phyloP scores from a whole-genome alignment of 306 rosid genomes.

The Prinsepia uniflora region DNA sequence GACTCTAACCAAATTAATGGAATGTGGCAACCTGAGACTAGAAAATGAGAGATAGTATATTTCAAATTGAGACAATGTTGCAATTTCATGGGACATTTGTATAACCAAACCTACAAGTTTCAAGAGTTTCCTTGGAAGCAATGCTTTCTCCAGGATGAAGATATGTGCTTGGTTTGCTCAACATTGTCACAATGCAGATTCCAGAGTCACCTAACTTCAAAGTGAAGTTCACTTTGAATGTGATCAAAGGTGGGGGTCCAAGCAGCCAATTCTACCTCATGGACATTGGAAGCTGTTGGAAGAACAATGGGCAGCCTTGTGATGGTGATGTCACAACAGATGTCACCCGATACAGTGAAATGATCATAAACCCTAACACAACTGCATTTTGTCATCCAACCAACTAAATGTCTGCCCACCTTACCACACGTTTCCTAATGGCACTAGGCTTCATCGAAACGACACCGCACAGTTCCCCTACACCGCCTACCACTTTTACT shows the following conservation, averaged over 20 bases:
- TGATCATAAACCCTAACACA: conserved; percentile 61
- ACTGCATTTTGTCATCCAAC: conserved; percentile 34
- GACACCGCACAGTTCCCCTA: conserved; percentile 43
- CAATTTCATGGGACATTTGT: too few species aligned
- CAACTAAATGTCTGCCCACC: conserved; percentile 45
- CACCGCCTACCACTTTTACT: conserved; percentile 50
- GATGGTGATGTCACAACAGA: conserved; percentile 63
- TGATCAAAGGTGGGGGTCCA: conserved; percentile 48
- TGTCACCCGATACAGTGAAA: conserved; percentile 71
- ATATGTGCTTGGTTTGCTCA: neutral
- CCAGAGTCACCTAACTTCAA: conserved; percentile 69
- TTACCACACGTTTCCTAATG: conserved; percentile 49
- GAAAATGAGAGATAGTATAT: too few species aligned
- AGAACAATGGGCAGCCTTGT: conserved; percentile 67
- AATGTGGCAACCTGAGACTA: too few species aligned
- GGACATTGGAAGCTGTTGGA: conserved; percentile 87
- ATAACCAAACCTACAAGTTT: neutral
- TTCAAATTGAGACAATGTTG: too few species aligned
- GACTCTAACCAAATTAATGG: too few species aligned
- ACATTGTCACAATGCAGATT: conserved; percentile 23
- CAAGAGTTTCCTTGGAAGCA: neutral
- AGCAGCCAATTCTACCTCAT: conserved; percentile 62
- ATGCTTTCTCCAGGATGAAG: neutral
- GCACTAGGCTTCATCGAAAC: conserved; percentile 41
- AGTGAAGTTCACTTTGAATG: conserved; percentile 39